Evolutionary conservation across 1,284 basidiomycete genomes (phyloP), one percentile per base, ranked within the genome.

Genomic region (Cryptococcus maquisensis): DNA sequence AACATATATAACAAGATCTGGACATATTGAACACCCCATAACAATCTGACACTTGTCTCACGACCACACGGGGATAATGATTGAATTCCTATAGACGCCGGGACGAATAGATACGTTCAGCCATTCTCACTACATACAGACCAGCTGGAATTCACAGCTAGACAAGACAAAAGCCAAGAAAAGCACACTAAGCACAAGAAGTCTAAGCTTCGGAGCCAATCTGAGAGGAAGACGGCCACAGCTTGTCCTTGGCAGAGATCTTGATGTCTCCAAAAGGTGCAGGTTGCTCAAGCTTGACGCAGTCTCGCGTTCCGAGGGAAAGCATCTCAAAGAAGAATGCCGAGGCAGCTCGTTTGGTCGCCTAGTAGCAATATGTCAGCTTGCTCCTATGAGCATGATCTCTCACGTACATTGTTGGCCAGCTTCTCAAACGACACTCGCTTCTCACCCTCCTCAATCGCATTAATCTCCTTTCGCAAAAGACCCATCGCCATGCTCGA

Each of bases 281-380:
- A 3, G 71, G 61, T 74, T 98, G 95, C 16, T 84, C 77, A 46
- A 98, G 77, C 63, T 86, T 84, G 63, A 98, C 79, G 68, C 88
- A 90, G 72, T 97, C 93, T 42, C 90, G 86, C 0, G 94, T 97
- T 9, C 90, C 87, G 2, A 98, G 83, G 3, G 97, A 90, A 28
- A 98, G 85, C 50, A 98, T 78, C 76, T 98, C 95, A 69, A 98
- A 98, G 81, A 98, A 98, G 81, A 98, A 98, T 2, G 90, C 86
- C 0, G 93, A 85, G 0, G 94, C 92, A 3, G 93, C 95, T 44
- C 91, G 85, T 50, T 90, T 86, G 8, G 89, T 88, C 8, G 91
- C 90, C 84, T 93, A 44, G 26, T 18, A 42, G 37, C 47, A 3
- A 18, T 63, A 48, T 48, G 50, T 24, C 52, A 8, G 43, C 3